Percentiles rank a stretch among this genome's conserved stretches.
Conservation (phyloP, 2,329 filamentous ascomycete species). For the Colletotrichum sp. region DNA sequence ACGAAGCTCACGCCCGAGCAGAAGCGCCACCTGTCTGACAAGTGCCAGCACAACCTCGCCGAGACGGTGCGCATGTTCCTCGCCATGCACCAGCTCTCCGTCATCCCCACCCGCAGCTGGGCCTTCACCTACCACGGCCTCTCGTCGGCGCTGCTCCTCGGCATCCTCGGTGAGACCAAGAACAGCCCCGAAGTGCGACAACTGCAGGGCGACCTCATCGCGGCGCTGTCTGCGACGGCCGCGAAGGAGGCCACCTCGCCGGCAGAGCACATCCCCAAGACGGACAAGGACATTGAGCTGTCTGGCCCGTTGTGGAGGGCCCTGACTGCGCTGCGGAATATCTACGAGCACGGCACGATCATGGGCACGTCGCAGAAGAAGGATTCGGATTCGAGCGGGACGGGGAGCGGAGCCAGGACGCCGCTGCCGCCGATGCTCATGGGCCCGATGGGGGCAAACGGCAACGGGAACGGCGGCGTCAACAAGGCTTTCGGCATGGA, state of each 20-base stretch:
- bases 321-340: slow-evolving; percentile 65
- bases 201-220: slow-evolving; percentile 68
- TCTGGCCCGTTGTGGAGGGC: slow-evolving; percentile 67
- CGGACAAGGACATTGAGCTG: slow-evolving; percentile 65
- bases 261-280: slow-evolving; percentile 56
- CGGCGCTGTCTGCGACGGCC: slow-evolving; percentile 66
- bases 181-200: slow-evolving; percentile 67
- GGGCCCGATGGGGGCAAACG: slow-evolving; percentile 23
- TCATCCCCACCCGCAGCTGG: slow-evolving; percentile 71
- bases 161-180: slow-evolving; percentile 68
- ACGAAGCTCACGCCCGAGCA: slow-evolving; percentile 54
- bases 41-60: slow-evolving; percentile 66
- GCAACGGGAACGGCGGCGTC: neutral
- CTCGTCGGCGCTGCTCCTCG: slow-evolving; percentile 68
- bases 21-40: slow-evolving; percentile 59
- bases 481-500: slow-evolving; percentile 39
- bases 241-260: slow-evolving; percentile 65
- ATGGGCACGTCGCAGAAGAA: slow-evolving; percentile 52
- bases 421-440: slow-evolving; percentile 34
- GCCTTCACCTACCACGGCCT: slow-evolving; percentile 72
- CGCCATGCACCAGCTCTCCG: slow-evolving; percentile 71
- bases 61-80: slow-evolving; percentile 73
- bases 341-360: slow-evolving; percentile 69
- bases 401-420: slow-evolving; percentile 50
- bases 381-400: slow-evolving; percentile 50